Evolutionary conservation across 23 red algal species (phyloP), one percentile per base, ranked within the genome.

Genomic region (Gracilaria vermiculophylla): DNA sequence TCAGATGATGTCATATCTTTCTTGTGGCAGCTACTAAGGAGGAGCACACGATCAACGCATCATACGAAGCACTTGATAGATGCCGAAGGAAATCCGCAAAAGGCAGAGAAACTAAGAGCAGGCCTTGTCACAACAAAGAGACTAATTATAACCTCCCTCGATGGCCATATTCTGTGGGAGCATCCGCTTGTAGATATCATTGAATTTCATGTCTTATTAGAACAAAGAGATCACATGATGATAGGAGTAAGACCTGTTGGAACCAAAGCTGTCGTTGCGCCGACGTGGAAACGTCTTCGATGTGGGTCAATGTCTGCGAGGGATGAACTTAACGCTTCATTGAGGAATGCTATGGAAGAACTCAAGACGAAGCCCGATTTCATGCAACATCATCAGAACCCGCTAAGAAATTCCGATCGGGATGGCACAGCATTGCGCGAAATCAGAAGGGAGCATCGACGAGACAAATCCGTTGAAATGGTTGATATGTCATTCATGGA

Each of bases 151-250:
- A 60, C 87, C 20, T 80, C 87, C 69, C 36, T 91, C 17, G 87
- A 91, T 72, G 87, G 87, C 56, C 87, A 91, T 12, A 51, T 91
- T 40, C 23, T 91, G 33, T 91, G 87, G 87, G 87, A 91, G 64
- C 64, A 91, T 81, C 87, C 87, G 13, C 64, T 91, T 16, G 42
- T 57, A 53, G 54, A 80, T 72, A 91, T 91, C 23, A 74, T 74
- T 56, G 87, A 81, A 12, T 78, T 75, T 16, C 58, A 91, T 60
- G 87, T 91, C 44, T 91, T 72, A 1, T 25, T 80, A 41, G 87
- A 51, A 4, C 28, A 40, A 40, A 91, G 32, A 21, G 74, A 91
- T 57, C 72, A 69, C 33, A 35, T 91, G 6, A 91, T 91, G 87
- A 72, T 91, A 16, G 87, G 87, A 23, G 56, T 80, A 36, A 53